A percentile compares a stretch with the other conserved stretches of the same genome.
Evolutionary conservation across 495 filamentous ascomycete genomes (phyloP).

Genomic region (Filosporella fistucella): DNA sequence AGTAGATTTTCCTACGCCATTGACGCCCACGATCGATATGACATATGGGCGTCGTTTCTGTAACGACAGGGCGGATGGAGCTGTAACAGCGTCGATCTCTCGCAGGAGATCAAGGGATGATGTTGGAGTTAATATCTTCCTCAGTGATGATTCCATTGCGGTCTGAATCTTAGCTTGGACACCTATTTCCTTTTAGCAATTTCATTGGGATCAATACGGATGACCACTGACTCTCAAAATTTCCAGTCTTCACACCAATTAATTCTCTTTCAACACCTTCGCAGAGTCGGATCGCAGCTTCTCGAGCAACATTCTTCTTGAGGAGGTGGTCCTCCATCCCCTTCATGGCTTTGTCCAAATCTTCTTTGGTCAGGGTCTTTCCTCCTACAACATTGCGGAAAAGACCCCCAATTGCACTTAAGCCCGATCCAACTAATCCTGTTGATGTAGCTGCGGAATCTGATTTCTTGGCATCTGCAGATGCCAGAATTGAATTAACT

Average conservation of each 20-base stretch:
- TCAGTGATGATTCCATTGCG: constrained; percentile 85
- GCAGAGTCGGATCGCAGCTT: constrained; percentile 88
- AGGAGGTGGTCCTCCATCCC: constrained; percentile 94
- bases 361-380: constrained; percentile 80
- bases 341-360: constrained; percentile 86
- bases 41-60: constrained; percentile 77
- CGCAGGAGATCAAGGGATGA: constrained; percentile 90
- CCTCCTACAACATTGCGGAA: constrained; percentile 94
- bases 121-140: constrained; percentile 92
- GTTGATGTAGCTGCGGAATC: constrained; percentile 29
- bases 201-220: background rate
- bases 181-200: constrained; percentile 29
- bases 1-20: constrained; percentile 96
- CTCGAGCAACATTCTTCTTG: constrained; percentile 93
- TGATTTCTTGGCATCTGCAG: constrained; percentile 33
- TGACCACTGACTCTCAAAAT: constrained; percentile 72
- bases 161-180: constrained; percentile 76
- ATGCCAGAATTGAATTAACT: constrained; percentile 77
- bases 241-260: constrained; percentile 85
- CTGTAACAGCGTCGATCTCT: constrained; percentile 78
- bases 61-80: constrained; percentile 49
- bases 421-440: constrained; percentile 70
- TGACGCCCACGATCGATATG: constrained; percentile 96
- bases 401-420: constrained; percentile 76
- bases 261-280: constrained; percentile 87